These are phyloP conservation scores for Aspergillus conjunctus DNA, from an alignment of 495 filamentous ascomycete genomes.

Conservation along the genomic window DNA sequence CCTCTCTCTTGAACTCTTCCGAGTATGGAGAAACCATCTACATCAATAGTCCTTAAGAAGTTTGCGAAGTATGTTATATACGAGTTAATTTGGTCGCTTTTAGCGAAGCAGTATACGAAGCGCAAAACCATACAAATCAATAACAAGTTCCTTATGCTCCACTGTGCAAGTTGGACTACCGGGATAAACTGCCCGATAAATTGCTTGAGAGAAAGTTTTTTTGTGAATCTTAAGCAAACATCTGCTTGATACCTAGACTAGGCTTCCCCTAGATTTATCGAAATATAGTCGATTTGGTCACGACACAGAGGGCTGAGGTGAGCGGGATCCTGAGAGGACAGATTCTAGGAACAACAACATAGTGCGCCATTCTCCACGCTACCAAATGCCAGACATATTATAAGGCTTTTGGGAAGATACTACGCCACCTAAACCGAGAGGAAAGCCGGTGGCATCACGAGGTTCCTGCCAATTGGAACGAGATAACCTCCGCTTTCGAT, in stretches of 20 bases:
- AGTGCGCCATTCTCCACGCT: constrained; percentile 22
- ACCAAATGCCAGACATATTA: constrained; percentile 16
- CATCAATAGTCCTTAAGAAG: too few relatives aligned
- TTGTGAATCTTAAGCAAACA: too few relatives aligned
- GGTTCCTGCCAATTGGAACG: not conserved
- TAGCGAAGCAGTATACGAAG: too few relatives aligned
- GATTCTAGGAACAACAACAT: constrained; percentile 11
- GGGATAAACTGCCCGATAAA: too few relatives aligned
- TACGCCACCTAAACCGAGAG: constrained; percentile 8
- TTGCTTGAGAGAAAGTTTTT: too few relatives aligned
- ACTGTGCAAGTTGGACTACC: too few relatives aligned
- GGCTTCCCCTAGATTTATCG: not conserved
- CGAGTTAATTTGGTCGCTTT: too few relatives aligned
- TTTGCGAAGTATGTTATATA: too few relatives aligned
- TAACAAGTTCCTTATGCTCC: too few relatives aligned
- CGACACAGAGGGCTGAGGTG: not conserved
- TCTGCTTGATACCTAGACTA: not conserved
- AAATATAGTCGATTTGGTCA: constrained; percentile 1
- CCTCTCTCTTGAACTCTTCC: too few relatives aligned
- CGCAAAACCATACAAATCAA: too few relatives aligned
- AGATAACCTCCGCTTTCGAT: constrained; percentile 15
- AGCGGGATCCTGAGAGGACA: not conserved
- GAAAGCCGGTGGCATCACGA: constrained; percentile 1
- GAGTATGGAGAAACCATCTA: too few relatives aligned
- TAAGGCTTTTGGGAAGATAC: constrained; percentile 11